Evolutionary conservation across 371 early-diverging fungal species (phyloP), one percentile per base, ranked within the genome.

Genomic region (Lichtheimia corymbifera): DNA sequence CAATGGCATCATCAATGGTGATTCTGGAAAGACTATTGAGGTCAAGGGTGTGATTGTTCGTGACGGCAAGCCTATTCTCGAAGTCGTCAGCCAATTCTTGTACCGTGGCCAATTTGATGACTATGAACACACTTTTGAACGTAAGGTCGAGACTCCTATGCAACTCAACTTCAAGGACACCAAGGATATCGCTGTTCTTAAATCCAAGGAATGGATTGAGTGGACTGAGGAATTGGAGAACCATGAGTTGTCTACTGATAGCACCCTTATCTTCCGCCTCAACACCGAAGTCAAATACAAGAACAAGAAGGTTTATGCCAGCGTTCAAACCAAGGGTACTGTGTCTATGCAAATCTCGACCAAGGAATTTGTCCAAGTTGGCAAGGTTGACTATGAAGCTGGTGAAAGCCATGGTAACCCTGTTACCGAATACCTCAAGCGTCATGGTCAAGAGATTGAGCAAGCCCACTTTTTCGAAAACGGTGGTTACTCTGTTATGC

Each of bases 401-500:
- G 86, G 88, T 53, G 91, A 86, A 43, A 80, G 84, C 28, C 85
- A 87, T 50, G 93, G 92, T 59, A 92, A 93, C 72, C 87, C 92
- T 28, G 92, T 93, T 17, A 72, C 91, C 52, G 92, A 89, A 50
- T 93, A 91, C 76, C 72, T 94, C 65, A 87, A 88, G 77, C 87
- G 95, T 54, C 68, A 86, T 60, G 93, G 93, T 51, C 74, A 82
- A 57, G 87, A 89, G 40, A 91, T 93, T 56, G 94, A 94, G 71
- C 90, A 91, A 76, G 91, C 89, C 35, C 76, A 88, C 53, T 83
- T 86, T 79, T 93, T 94, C 65, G 84, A 89, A 65, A 87, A 91
- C 50, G 95, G 95, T 59, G 97, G 97, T 25, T 97, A 97, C 84
- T 93, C 94, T 50, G 88, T 96, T 62, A 89, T 94, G 85, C 93